phyloP scores from a whole-genome alignment of 371 early-diverging fungal genomes.

The Gilbertella persicaria region DNA sequence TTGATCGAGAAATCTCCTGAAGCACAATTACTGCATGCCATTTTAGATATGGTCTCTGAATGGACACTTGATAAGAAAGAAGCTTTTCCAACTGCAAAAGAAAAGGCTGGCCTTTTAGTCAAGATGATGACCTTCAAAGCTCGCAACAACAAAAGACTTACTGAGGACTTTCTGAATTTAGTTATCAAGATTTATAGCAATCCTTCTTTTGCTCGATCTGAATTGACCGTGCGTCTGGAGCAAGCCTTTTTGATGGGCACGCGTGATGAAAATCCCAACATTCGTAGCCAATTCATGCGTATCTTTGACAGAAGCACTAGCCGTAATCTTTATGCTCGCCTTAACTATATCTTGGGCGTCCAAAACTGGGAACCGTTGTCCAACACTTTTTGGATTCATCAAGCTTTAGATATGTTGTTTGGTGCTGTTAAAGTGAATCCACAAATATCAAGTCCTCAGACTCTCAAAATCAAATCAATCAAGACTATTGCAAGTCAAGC shows the following conservation, averaged over 20 bases:
- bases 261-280: slow-evolving; percentile 69
- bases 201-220: slow-evolving; percentile 79
- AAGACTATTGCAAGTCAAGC: slow-evolving; percentile 30
- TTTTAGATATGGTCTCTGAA: slow-evolving; percentile 79
- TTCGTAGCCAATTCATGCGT: slow-evolving; percentile 78
- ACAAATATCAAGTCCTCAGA: slow-evolving; percentile 39
- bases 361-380: slow-evolving; percentile 96
- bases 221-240: slow-evolving; percentile 91
- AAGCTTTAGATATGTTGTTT: slow-evolving; percentile 85
- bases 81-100: slow-evolving; percentile 93
- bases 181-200: slow-evolving; percentile 87
- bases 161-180: slow-evolving; percentile 82
- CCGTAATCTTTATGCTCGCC: slow-evolving; percentile 63
- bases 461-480: slow-evolving; percentile 57
- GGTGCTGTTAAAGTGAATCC: slow-evolving; percentile 61
- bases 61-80: slow-evolving; percentile 85
- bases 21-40: slow-evolving; percentile 65
- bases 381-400: slow-evolving; percentile 88
- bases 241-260: slow-evolving; percentile 93
- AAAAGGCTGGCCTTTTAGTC: slow-evolving; percentile 88
- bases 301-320: slow-evolving; percentile 85
- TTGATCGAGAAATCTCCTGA: slow-evolving; percentile 86
- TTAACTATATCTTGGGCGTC: slow-evolving; percentile 88
- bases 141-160: slow-evolving; percentile 65
- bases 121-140: slow-evolving; percentile 86